Conservation (phyloP, 257 asterid species). For the Echites panduratus region DNA sequence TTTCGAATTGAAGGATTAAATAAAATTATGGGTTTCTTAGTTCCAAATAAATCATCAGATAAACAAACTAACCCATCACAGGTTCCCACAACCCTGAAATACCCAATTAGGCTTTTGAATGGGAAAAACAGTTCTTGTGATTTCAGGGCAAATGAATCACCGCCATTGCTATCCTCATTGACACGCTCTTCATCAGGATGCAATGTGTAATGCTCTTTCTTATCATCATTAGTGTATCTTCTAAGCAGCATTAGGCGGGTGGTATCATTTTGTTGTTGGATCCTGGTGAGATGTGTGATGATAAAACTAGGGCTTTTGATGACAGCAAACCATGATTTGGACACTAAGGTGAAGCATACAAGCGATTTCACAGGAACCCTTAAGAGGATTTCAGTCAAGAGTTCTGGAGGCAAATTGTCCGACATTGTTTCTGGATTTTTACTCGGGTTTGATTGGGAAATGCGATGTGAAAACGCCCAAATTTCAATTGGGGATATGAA, state of each 20-base stretch:
- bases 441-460: background rate
- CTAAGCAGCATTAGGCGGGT: constrained; percentile 27
- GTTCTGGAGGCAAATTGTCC: constrained; percentile 39
- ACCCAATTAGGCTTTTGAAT: constrained; percentile 34
- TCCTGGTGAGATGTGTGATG: constrained; percentile 28
- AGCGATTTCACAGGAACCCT: constrained; percentile 44
- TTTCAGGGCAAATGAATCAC: constrained; percentile 13
- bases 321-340: constrained; percentile 45
- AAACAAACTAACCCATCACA: constrained; percentile 55
- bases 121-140: constrained; percentile 30
- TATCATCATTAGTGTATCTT: constrained; percentile 25
- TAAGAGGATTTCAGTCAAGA: constrained; percentile 36
- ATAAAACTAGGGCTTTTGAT: constrained; percentile 41
- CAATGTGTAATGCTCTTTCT: constrained; percentile 31
- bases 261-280: constrained; percentile 6
- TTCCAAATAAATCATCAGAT: constrained; percentile 35
- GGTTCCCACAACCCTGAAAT: constrained; percentile 48
- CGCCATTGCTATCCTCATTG: background rate
- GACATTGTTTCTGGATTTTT: constrained; percentile 27
- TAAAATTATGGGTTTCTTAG: constrained; percentile 17
- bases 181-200: constrained; percentile 14
- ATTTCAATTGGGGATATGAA: background rate
- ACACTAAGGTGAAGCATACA: constrained; percentile 34
- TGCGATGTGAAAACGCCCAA: background rate
- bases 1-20: constrained; percentile 56